These are phyloP conservation scores for Polytolypa hystricis DNA, from an alignment of 2,329 filamentous ascomycete species.

Conservation along the genomic window DNA sequence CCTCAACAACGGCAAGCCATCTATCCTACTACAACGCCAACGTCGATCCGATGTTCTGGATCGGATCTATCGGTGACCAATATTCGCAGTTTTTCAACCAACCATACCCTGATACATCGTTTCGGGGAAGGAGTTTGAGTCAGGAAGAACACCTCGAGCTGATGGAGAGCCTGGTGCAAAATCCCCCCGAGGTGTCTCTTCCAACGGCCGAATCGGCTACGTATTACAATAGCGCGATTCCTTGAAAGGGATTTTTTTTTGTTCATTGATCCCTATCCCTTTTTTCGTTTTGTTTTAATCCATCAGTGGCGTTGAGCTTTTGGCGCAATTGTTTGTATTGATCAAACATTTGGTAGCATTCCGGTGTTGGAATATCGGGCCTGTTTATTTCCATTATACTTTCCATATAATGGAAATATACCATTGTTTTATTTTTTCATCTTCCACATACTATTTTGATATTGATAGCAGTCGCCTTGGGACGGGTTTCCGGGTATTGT, in stretches of 20 bases:
- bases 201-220: constrained; percentile 30
- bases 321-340: too few relatives aligned
- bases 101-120: constrained; percentile 33
- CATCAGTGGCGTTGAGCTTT: background rate
- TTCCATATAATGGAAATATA: too few relatives aligned
- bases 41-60: constrained; percentile 32
- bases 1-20: constrained; percentile 26
- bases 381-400: too few relatives aligned
- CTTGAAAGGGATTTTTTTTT: too few relatives aligned
- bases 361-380: background rate
- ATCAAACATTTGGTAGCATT: background rate
- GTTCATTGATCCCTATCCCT: too few relatives aligned
- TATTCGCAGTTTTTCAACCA: constrained; percentile 39
- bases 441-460: too few relatives aligned
- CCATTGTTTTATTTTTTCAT: too few relatives aligned
- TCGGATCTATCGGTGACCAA: constrained; percentile 34
- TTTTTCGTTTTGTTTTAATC: background rate
- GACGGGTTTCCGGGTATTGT: too few relatives aligned
- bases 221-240: constrained; percentile 28
- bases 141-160: constrained; percentile 74
- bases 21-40: constrained; percentile 25
- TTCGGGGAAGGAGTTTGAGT: constrained; percentile 57
- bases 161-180: constrained; percentile 62
- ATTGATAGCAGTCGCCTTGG: too few relatives aligned
- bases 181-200: constrained; percentile 39